Evolutionary conservation across 1,284 basidiomycete species (phyloP), one percentile per base, ranked within the genome.

Genomic region (Sanghuangporus baumii): DNA sequence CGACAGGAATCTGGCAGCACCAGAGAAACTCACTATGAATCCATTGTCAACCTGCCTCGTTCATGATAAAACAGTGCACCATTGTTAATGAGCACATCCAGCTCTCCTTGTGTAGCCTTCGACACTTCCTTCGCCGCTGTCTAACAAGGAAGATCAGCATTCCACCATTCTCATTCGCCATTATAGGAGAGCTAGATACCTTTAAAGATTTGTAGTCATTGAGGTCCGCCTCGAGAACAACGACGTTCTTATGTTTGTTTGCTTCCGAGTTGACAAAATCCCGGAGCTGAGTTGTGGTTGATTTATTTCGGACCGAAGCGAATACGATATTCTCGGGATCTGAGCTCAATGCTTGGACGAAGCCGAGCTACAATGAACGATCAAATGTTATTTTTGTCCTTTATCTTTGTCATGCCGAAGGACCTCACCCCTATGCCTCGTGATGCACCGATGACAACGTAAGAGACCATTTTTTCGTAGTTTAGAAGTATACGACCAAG

Each of bases 51-150:
- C 14, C 26, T n/a, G n/a, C 20, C 46, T 9, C 62, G 59, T 16
- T 58, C 59, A n/a, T 54, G n/a, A 7, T 26, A 38, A 16, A 71
- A 43, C 18, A 55, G 54, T 7, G 71, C 73, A 11, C 69, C 73
- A 61, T 74, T 74, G 64, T 74, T 74, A 61, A 76, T 73, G 50
- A 75, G 66, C 46, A 71, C 70, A 66, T 75, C 74, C 40, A 75
- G 66, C 23, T 66, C 65, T 2, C 73, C 74, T 8, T 69, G 70
- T 8, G 41, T 43, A 14, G 41, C 56, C 3, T 47, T 23, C 18
- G 46, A 43, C 8, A 46, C 56, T 43, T 58, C 40, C 20, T 58
- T 40, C 11, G 56, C 46, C 40, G 56, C 56, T 43, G 40, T 12
- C 31, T 46, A 36, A 4, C 7, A 58, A 31, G 6, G 34, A 16